Conservation (phyloP, 2,329 filamentous ascomycete species). For the Volutella citrinella region DNA sequence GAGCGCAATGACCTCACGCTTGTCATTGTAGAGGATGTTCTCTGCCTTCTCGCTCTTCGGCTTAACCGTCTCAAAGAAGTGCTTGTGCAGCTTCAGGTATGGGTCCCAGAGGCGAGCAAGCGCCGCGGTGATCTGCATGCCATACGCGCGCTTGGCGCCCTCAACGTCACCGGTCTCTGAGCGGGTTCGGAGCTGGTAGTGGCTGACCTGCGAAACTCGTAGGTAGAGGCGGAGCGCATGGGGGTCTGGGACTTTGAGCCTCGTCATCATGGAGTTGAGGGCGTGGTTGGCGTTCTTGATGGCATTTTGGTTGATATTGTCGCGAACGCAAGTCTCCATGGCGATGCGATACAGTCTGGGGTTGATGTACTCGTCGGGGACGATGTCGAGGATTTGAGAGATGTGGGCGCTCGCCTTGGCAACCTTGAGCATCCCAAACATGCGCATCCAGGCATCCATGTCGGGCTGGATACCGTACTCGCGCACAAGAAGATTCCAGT, state of each 20-base stretch:
- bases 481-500: slow-evolving; percentile 73
- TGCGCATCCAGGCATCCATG: slow-evolving; percentile 63
- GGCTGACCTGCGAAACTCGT: slow-evolving; percentile 48
- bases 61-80: slow-evolving; percentile 29
- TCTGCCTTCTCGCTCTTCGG: slow-evolving; percentile 22
- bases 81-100: slow-evolving; percentile 38
- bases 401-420: slow-evolving; percentile 64
- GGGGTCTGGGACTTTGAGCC: slow-evolving; percentile 45
- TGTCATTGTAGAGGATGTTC: slow-evolving; percentile 29
- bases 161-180: slow-evolving; percentile 28
- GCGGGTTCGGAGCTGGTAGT: slow-evolving; percentile 35
- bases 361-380: slow-evolving; percentile 44
- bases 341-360: slow-evolving; percentile 66
- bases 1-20: slow-evolving; percentile 42
- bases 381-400: slow-evolving; percentile 54
- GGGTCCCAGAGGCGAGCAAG: slow-evolving; percentile 50
- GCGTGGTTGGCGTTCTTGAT: slow-evolving; percentile 64
- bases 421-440: slow-evolving; percentile 64
- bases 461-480: slow-evolving; percentile 67
- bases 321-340: slow-evolving; percentile 69
- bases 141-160: slow-evolving; percentile 42
- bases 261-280: slow-evolving; percentile 58
- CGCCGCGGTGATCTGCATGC: slow-evolving; percentile 48
- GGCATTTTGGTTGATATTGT: slow-evolving; percentile 71
- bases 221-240: slow-evolving; percentile 54